A percentile compares a stretch with the other conserved stretches of the same genome.
Conservation (phyloP, 352 stramenopile genomes). For the Thraustotheca clavata region DNA sequence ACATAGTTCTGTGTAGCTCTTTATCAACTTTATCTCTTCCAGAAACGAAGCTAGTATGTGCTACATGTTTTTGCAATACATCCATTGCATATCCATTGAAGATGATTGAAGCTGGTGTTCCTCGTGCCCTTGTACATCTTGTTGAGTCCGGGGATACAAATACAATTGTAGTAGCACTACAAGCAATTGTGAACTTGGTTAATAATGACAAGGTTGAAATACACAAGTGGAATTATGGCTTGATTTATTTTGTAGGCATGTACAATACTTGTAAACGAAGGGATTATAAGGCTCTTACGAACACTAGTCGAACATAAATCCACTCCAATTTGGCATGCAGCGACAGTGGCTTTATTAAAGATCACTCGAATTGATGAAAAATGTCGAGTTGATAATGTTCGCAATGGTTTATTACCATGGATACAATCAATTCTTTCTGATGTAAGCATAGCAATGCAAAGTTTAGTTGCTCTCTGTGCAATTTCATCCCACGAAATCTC, state of each 20-base stretch:
- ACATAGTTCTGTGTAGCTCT: conserved; percentile 13
- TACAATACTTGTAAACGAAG: conserved; percentile 57
- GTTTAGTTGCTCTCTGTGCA: conserved; percentile 4
- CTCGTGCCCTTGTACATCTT: conserved; percentile 49
- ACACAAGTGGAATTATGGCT: too few species aligned
- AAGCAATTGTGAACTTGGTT: conserved; percentile 69
- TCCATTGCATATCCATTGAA: conserved; percentile 32
- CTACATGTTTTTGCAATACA: conserved; percentile 69
- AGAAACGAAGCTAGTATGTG: conserved; percentile 49
- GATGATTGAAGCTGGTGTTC: conserved; percentile 61
- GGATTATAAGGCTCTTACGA: conserved; percentile 49
- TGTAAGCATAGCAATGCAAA: background rate
- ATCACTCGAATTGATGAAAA: conserved; percentile 66
- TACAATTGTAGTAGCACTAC: conserved; percentile 50
- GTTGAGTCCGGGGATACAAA: conserved; percentile 32
- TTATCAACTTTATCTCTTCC: conserved; percentile 48
- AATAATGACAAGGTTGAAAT: conserved; percentile 52
- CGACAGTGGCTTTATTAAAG: conserved; percentile 59
- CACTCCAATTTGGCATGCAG: conserved; percentile 49
- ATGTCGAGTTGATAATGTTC: conserved; percentile 57
- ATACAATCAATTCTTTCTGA: conserved; percentile 31
- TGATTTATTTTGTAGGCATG: conserved; percentile 24
- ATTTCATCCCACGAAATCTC: background rate
- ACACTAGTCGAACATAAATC: conserved; percentile 42
- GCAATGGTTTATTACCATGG: conserved; percentile 67